Base-by-base conservation (phyloP, 306 rosid genomes). In the Vachellia collinsii region DNA sequence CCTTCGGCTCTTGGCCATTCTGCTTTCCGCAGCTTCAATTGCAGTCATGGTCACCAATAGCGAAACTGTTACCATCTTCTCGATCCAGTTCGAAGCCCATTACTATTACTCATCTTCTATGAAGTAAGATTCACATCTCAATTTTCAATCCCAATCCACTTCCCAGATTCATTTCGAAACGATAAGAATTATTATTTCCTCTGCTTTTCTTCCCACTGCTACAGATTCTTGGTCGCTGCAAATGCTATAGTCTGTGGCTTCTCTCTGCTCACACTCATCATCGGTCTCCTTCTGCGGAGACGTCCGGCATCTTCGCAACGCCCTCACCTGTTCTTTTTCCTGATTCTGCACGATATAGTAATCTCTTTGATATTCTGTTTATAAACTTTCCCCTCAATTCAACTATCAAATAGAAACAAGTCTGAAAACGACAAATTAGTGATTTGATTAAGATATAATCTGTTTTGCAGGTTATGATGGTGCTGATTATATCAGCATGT, bases 181-280 rank as follows among this genome's bases (percentile, higher is more conserved):
- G 13, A 70, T 23, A 48, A 11, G 0, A 37, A 36, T 64, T 4
- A 4, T 17, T 4, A 4, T 34, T 34, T 39, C 29, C 39, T 67
- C 37, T 68, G 2, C 53, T 53, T 10, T 7, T 11, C 9, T 36
- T 11, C 16, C 14, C 56, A 34, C 4, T 46, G 22, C 42, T 13
- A 4, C 85, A 92, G 97, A 86, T 92, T 88, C 81, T 75, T 92
- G 83, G 86, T 92, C 23, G 91, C 85, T 20, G 88, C 88, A 16
- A 86, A 92, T 54, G 85, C 76, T 10, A 76, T 87, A 5, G 81
- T 88, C 10, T 86, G 90, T 79, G 74, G 51, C 70, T 77, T 72
- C 79, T 88, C 97, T 29, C 74, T 84, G 17, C 43, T 88, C n/a
- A 81, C 88, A 8, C 80, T 89, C 38, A 43, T 83, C 70, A 10